phyloP scores from a whole-genome alignment of 768 basidiomycete species.

The Lenzites betulinus region DNA sequence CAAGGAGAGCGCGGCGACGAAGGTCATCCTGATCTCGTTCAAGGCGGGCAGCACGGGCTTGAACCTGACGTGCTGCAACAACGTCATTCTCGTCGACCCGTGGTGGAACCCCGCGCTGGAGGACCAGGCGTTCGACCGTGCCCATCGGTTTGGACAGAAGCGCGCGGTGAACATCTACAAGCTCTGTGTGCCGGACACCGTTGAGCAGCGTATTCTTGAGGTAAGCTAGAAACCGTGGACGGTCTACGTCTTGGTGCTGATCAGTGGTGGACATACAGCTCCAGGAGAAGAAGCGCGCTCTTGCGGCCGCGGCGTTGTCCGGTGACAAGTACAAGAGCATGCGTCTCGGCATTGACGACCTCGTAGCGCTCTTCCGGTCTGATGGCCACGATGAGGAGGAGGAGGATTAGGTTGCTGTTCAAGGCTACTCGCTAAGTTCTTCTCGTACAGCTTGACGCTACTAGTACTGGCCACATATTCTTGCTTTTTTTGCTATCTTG shows the following conservation, averaged over 20 bases:
- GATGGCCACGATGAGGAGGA: slow-evolving; percentile 58
- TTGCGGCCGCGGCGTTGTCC: slow-evolving; percentile 81
- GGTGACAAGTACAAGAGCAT: slow-evolving; percentile 87
- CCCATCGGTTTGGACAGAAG: slow-evolving; percentile 88
- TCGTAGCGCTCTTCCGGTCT: slow-evolving; percentile 76
- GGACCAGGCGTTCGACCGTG: slow-evolving; percentile 94
- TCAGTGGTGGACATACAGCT: slow-evolving; percentile 44
- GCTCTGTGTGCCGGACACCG: slow-evolving; percentile 82
- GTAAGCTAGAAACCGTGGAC: slow-evolving; percentile 37
- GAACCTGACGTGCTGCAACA: slow-evolving; percentile 91
- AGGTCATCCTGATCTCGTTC: slow-evolving; percentile 92
- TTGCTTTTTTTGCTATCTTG: not conserved
- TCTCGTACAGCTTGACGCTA: not conserved
- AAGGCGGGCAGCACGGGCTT: slow-evolving; percentile 93
- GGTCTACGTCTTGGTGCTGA: not conserved
- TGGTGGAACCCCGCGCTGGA: slow-evolving; percentile 96
- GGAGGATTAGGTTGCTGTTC: slow-evolving; percentile 31
- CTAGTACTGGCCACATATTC: not conserved
- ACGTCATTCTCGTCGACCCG: slow-evolving; percentile 89
- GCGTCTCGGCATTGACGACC: slow-evolving; percentile 82
- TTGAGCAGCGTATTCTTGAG: slow-evolving; percentile 83
- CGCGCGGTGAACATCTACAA: slow-evolving; percentile 88
- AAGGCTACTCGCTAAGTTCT: not conserved
- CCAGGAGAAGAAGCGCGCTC: slow-evolving; percentile 89
- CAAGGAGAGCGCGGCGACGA: slow-evolving; percentile 53